A percentile compares a stretch with the other conserved stretches of the same genome.
Evolutionary conservation across 1,139 yeast genomes (phyloP).

Genomic region (Protomyces pachydermus): DNA sequence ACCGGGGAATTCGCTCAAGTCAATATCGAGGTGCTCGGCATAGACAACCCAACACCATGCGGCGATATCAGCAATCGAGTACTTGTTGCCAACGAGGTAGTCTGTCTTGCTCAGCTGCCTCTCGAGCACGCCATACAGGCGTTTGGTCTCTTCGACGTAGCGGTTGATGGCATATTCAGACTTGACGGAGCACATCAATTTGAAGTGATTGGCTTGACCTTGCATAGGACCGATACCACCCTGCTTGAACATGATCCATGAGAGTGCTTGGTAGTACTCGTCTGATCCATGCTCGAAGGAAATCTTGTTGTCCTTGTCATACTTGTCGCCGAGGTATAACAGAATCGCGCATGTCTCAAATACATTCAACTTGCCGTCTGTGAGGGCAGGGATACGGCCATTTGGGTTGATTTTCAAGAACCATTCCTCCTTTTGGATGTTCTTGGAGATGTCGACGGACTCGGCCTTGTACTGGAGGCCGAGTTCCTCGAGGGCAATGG

Average conservation of each 20-base stretch:
- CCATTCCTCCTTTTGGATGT: conserved; percentile 49
- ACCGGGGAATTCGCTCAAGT: conserved; percentile 12
- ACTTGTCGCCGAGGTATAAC: conserved; percentile 52
- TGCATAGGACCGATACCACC: conserved; percentile 60
- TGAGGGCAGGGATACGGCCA: conserved; percentile 58
- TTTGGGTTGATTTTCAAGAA: conserved; percentile 47
- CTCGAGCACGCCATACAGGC: conserved; percentile 54
- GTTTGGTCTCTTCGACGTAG: conserved; percentile 49
- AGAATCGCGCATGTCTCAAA: conserved; percentile 59
- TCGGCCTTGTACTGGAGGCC: conserved; percentile 47
- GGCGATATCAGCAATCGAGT: conserved; percentile 53
- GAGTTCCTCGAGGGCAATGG: conserved; percentile 49
- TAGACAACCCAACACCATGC: conserved; percentile 42
- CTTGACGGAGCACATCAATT: conserved; percentile 38
- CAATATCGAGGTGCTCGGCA: conserved; percentile 7
- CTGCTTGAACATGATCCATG: conserved; percentile 53
- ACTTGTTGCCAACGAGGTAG: conserved; percentile 54
- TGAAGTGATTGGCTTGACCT: conserved; percentile 50
- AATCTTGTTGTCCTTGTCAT: conserved; percentile 50
- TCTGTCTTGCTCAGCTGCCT: conserved; percentile 47
- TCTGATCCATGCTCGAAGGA: conserved; percentile 46
- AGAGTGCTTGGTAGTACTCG: conserved; percentile 36
- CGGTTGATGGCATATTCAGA: conserved; percentile 51
- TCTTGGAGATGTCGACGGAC: conserved; percentile 43
- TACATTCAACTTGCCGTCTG: conserved; percentile 43